phyloP scores from a whole-genome alignment of 2,329 filamentous ascomycete genomes.

The Herpotrichia juniperi region DNA sequence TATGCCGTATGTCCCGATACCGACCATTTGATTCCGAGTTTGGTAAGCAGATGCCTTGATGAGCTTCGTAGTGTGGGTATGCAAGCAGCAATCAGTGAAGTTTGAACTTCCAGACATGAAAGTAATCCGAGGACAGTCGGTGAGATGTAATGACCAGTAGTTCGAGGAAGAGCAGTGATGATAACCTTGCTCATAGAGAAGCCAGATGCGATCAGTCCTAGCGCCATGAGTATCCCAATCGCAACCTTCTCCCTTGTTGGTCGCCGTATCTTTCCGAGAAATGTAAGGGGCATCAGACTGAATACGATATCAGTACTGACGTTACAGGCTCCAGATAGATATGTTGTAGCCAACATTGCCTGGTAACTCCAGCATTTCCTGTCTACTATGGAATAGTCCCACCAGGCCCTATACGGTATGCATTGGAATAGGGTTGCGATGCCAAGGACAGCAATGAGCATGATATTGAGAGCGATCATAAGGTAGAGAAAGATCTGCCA shows the following conservation, averaged over 20 bases:
- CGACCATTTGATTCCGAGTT: slow-evolving; percentile 3
- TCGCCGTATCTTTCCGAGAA: slow-evolving; percentile 18
- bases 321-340: slow-evolving; percentile 9
- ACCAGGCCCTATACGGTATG: slow-evolving; percentile 12
- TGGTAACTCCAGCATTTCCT: slow-evolving; percentile 15
- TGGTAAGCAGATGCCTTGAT: slow-evolving; percentile 8
- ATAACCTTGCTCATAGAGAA: slow-evolving; percentile 13
- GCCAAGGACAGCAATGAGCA: slow-evolving; percentile 14
- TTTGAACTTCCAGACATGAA: slow-evolving; percentile 15
- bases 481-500: slow-evolving; percentile 14
- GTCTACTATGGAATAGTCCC: slow-evolving; percentile 9
- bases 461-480: slow-evolving; percentile 18
- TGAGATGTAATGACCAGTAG: slow-evolving; percentile 1
- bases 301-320: slow-evolving; percentile 17
- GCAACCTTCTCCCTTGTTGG: slow-evolving; percentile 16
- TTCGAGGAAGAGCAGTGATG: neutral
- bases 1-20: neutral
- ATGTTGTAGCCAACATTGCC: slow-evolving; percentile 2
- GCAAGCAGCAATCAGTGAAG: slow-evolving; percentile 17
- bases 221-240: slow-evolving; percentile 15
- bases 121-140: slow-evolving; percentile 10
- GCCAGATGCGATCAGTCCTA: slow-evolving; percentile 17
- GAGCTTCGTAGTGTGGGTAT: slow-evolving; percentile 16
- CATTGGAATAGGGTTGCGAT: slow-evolving; percentile 16
- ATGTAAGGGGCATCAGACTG: slow-evolving; percentile 21